Percentiles rank a stretch among this genome's conserved stretches.
phyloP scores from a whole-genome alignment of 108 stramenopile species.

The Cyclotella sp. region DNA sequence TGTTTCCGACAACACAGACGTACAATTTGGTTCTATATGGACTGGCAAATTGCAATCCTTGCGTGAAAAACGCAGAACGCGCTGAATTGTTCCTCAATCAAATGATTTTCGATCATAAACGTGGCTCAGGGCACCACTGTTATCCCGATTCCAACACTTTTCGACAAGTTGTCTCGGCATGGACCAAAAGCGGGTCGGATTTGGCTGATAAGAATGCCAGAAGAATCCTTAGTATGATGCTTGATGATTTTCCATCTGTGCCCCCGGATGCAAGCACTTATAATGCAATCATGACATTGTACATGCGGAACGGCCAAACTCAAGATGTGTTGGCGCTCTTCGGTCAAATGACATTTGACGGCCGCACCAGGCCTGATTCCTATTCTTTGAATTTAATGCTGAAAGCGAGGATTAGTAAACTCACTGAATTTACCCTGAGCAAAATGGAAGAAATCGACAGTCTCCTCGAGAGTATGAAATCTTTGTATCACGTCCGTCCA shows the following conservation, averaged over 20 bases:
- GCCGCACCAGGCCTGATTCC: slow-evolving; percentile 22
- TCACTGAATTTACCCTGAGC: background rate
- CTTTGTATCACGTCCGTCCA: slow-evolving; percentile 23
- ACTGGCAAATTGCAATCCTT: slow-evolving; percentile 25
- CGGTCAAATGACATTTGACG: background rate
- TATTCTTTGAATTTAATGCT: slow-evolving; percentile 34
- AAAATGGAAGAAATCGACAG: slow-evolving; percentile 18
- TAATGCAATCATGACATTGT: slow-evolving; percentile 35
- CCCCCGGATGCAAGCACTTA: slow-evolving; percentile 31
- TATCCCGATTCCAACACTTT: slow-evolving; percentile 28
- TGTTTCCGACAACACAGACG: slow-evolving; percentile 19
- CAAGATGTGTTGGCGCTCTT: slow-evolving; percentile 9
- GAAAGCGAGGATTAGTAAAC: slow-evolving; percentile 11
- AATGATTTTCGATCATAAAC: slow-evolving; percentile 21
- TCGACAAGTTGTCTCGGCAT: slow-evolving; percentile 31
- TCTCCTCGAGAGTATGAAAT: slow-evolving; percentile 10
- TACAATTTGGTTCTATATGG: slow-evolving; percentile 35
- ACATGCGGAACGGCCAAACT: background rate
- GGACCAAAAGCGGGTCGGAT: slow-evolving; percentile 29
- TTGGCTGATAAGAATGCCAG: slow-evolving; percentile 16
- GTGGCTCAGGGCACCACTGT: background rate
- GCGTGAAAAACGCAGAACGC: slow-evolving; percentile 23
- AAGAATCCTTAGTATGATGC: slow-evolving; percentile 16
- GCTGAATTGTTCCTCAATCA: slow-evolving; percentile 29
- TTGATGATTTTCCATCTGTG: slow-evolving; percentile 20